Evolutionary conservation across 768 basidiomycete species (phyloP).

Genomic region (Crepidotus variabilis): DNA sequence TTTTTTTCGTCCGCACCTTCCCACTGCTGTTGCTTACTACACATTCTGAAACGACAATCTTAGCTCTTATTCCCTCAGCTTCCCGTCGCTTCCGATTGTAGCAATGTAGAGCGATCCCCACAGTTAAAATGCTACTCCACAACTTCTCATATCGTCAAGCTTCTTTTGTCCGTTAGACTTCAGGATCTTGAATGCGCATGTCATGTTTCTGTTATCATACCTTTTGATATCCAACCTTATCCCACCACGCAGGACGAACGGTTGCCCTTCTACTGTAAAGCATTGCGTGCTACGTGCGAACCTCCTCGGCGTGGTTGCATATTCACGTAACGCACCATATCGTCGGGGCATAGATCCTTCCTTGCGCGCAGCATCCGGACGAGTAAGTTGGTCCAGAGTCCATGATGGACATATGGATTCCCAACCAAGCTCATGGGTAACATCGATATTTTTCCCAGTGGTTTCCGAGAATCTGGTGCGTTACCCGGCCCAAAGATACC

Average conservation of each 20-base stretch:
- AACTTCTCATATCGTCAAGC: neutral
- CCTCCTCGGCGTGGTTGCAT: neutral
- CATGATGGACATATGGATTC: neutral
- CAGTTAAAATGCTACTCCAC: neutral
- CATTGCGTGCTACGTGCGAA: neutral
- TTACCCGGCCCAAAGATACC: neutral
- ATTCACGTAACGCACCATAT: neutral
- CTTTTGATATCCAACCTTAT: neutral
- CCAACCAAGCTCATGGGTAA: neutral
- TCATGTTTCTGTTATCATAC: neutral
- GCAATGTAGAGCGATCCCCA: neutral
- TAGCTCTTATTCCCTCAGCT: neutral
- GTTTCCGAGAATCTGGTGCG: neutral
- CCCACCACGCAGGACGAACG: neutral
- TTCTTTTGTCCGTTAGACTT: neutral
- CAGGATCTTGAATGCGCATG: neutral
- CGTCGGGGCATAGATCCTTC: neutral
- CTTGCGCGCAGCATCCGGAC: neutral
- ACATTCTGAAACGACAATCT: neutral
- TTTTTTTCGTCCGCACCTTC: neutral
- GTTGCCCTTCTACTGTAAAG: neutral
- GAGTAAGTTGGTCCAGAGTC: neutral
- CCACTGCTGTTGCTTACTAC: slow-evolving; percentile 1
- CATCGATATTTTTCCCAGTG: neutral
- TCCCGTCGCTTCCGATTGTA: neutral